Percentiles rank a stretch among this genome's conserved stretches.
These are phyloP conservation scores for Chytridium lagenaria DNA, from an alignment of 371 early-diverging fungal species.

Conservation along the genomic window DNA sequence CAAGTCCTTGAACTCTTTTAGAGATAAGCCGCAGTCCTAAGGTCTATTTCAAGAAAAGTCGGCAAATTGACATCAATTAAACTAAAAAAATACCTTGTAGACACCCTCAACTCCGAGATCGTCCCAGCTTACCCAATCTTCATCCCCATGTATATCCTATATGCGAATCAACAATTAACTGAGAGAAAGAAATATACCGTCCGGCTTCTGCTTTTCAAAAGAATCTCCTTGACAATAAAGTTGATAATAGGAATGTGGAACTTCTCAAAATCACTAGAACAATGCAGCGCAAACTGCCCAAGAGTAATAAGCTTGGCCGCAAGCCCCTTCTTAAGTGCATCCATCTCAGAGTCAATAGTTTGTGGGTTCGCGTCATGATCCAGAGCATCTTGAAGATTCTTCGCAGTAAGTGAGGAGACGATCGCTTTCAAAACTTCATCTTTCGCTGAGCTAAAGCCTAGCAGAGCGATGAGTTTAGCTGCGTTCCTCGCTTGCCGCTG, in stretches of 20 bases:
- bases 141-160: slow-evolving; percentile 37
- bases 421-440: slow-evolving; percentile 18
- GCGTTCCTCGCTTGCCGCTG: slow-evolving; percentile 54
- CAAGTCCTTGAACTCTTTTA: slow-evolving; percentile 57
- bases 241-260: slow-evolving; percentile 53
- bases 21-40: slow-evolving; percentile 63
- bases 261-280: slow-evolving; percentile 54
- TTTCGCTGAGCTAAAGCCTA: slow-evolving; percentile 21
- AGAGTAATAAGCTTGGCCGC: slow-evolving; percentile 59
- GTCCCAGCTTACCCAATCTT: slow-evolving; percentile 66
- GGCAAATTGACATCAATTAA: background rate
- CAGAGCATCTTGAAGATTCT: slow-evolving; percentile 20
- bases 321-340: background rate
- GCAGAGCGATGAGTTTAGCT: slow-evolving; percentile 35
- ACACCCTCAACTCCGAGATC: slow-evolving; percentile 60
- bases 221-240: slow-evolving; percentile 66
- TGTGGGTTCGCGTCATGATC: slow-evolving; percentile 30
- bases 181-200: background rate
- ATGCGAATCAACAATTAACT: background rate
- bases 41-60: slow-evolving; percentile 38
- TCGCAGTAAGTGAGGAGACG: background rate
- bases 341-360: slow-evolving; percentile 3
- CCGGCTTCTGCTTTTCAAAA: slow-evolving; percentile 49
- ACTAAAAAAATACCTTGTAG: slow-evolving; percentile 53
- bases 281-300: slow-evolving; percentile 65